phyloP scores from a whole-genome alignment of 129 eudicot species.

The Flaveria robusta region DNA sequence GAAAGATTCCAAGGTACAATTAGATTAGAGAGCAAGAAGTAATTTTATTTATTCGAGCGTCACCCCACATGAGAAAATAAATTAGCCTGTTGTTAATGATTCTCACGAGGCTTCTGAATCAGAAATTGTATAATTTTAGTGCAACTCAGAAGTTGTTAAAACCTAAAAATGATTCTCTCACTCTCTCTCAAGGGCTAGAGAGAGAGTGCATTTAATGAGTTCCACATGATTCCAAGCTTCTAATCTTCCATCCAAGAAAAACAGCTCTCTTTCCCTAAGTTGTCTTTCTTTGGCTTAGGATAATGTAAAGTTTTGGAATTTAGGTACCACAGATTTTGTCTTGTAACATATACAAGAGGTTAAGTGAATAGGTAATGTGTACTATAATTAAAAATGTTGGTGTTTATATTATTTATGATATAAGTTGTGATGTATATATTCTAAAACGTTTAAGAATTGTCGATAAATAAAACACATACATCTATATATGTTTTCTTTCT shows the following conservation, averaged over 20 bases:
- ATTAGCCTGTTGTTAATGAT: conserved; percentile 28
- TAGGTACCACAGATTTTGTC: conserved; percentile 39
- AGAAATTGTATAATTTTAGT: conserved; percentile 43
- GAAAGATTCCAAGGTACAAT: conserved; percentile 45
- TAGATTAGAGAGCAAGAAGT: conserved; percentile 28
- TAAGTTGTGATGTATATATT: no score
- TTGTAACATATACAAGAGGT: conserved; percentile 19
- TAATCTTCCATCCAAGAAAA: conserved; percentile 83
- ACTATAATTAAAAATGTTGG: no score
- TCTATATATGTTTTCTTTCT: conserved; percentile 31
- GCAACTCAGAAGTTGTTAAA: conserved; percentile 41
- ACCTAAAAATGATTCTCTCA: conserved; percentile 61
- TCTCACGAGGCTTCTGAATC: conserved; percentile 71
- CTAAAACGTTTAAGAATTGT: no score
- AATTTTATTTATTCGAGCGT: conserved; percentile 9
- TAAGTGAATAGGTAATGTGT: no score
- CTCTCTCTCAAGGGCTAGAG: neutral
- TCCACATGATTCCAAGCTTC: conserved; percentile 99
- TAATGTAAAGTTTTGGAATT: conserved; percentile 40
- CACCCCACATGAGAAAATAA: conserved; percentile 23
- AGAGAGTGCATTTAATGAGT: conserved; percentile 69
- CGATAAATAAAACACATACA: neutral
- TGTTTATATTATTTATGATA: no score
- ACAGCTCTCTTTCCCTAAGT: conserved; percentile 62
- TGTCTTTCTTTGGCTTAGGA: conserved; percentile 47